Evolutionary conservation across 768 basidiomycete genomes (phyloP).

Genomic region (Tulasnella sp.): DNA sequence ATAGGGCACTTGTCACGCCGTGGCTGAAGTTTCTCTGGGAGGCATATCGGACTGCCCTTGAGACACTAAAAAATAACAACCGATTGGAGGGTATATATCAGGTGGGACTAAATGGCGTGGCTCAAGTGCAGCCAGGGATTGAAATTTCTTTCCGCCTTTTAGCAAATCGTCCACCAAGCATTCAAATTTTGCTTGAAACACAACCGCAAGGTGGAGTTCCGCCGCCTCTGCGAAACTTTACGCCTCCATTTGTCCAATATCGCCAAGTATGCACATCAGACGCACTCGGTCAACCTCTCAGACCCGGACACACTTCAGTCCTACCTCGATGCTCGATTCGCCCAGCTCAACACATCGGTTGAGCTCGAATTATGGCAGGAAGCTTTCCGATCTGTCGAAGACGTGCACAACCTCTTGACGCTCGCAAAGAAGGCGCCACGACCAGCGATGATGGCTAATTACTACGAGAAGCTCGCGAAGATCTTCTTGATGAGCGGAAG

Average conservation of each 20-base stretch:
- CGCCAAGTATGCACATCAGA: constrained; percentile 88
- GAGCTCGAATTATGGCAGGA: constrained; percentile 99
- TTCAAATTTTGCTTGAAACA: constrained; percentile 94
- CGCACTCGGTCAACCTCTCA: constrained; percentile 88
- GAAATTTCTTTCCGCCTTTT: not conserved
- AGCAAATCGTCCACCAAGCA: constrained; percentile 95
- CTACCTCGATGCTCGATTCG: constrained; percentile 93
- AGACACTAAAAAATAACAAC: constrained; percentile 93
- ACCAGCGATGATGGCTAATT: constrained; percentile 95
- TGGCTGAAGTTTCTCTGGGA: constrained; percentile 99
- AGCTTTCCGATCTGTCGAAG: constrained; percentile 95
- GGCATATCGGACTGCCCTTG: constrained; percentile 88
- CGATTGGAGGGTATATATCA: constrained; percentile 90
- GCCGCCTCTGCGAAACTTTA: constrained; percentile 90
- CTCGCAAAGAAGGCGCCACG: constrained; percentile 89
- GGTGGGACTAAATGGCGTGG: constrained; percentile 37
- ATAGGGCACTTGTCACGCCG: constrained; percentile 88
- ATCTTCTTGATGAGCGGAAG: constrained; percentile 95
- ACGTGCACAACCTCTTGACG: constrained; percentile 89
- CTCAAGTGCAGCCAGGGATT: not conserved
- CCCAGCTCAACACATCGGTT: constrained; percentile 91
- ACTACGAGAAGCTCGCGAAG: constrained; percentile 94
- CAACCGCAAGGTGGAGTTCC: constrained; percentile 92
- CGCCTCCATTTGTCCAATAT: constrained; percentile 91
- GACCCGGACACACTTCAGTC: constrained; percentile 92